These are phyloP conservation scores for Cyberlindnera americana DNA, from an alignment of 805 yeast genomes.

Conservation along the genomic window DNA sequence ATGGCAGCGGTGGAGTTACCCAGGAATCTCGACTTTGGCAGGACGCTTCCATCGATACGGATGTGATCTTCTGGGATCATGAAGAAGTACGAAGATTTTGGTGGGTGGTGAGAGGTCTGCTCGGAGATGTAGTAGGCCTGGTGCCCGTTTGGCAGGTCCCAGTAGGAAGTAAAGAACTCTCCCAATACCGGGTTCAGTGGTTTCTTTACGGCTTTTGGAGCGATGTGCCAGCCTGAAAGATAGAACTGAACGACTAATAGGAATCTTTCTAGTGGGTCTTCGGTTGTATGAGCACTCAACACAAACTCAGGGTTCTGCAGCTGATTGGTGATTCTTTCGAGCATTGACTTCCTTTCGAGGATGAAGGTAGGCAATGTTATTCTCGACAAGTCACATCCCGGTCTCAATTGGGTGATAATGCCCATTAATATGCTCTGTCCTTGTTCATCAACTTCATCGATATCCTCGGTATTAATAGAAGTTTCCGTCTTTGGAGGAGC, in stretches of 20 bases:
- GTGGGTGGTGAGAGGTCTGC: conserved; percentile 98
- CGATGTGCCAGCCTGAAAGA: conserved; percentile 94
- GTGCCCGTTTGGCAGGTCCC: conserved; percentile 77
- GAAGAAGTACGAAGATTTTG: conserved; percentile 90
- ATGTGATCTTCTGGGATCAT: conserved; percentile 76
- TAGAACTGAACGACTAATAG: conserved; percentile 81
- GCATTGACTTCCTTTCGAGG: conserved; percentile 91
- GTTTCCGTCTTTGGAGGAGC: neutral
- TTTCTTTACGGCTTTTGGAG: conserved; percentile 97
- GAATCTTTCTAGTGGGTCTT: conserved; percentile 66
- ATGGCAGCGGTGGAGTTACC: conserved; percentile 97
- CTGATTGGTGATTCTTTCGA: conserved; percentile 90
- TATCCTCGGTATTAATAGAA: conserved; percentile 53
- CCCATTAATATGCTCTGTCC: conserved; percentile 84
- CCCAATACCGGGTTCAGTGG: conserved; percentile 95
- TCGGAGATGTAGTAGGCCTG: conserved; percentile 85
- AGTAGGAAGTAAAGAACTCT: conserved; percentile 84
- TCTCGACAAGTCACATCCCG: conserved; percentile 85
- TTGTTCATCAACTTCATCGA: conserved; percentile 89
- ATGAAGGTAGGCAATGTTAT: conserved; percentile 95
- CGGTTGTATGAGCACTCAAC: conserved; percentile 58
- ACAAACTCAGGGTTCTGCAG: conserved; percentile 76
- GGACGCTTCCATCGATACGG: conserved; percentile 82
- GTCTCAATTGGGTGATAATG: conserved; percentile 86
- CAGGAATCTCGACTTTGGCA: conserved; percentile 83